These are phyloP conservation scores for Penicillium thymicola DNA, from an alignment of 2,329 filamentous ascomycete species.

Conservation along the genomic window DNA sequence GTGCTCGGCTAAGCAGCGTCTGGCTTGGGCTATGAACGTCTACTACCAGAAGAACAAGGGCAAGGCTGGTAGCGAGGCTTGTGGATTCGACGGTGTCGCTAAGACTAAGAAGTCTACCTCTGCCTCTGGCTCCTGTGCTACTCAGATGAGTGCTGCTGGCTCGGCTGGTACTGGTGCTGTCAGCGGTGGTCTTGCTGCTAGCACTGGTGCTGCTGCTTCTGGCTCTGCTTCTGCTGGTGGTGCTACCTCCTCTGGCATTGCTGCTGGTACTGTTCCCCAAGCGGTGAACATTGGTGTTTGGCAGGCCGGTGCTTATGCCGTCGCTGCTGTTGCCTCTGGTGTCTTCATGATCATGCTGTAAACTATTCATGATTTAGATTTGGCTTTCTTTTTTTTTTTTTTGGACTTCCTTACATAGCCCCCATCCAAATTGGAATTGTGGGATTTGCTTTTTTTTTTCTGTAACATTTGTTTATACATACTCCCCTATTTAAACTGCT, in stretches of 20 bases:
- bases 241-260: slow-evolving; percentile 33
- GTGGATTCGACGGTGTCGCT: slow-evolving; percentile 47
- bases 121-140: slow-evolving; percentile 18
- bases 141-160: slow-evolving; percentile 28
- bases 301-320: slow-evolving; percentile 45
- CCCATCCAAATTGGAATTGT: neutral
- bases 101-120: slow-evolving; percentile 31
- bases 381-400: neutral
- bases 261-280: slow-evolving; percentile 30
- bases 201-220: slow-evolving; percentile 17
- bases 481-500: slow-evolving; percentile 6
- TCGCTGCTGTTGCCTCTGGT: slow-evolving; percentile 44
- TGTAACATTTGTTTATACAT: slow-evolving; percentile 17
- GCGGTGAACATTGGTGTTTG: slow-evolving; percentile 39
- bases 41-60: slow-evolving; percentile 43
- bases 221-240: slow-evolving; percentile 13
- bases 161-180: slow-evolving; percentile 40
- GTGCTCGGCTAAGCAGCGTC: slow-evolving; percentile 44
- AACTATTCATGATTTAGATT: slow-evolving; percentile 8
- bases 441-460: slow-evolving; percentile 1
- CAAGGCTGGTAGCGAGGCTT: slow-evolving; percentile 37
- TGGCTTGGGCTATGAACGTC: slow-evolving; percentile 47
- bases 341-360: slow-evolving; percentile 49
- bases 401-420: neutral
- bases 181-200: slow-evolving; percentile 35